Conservation (phyloP, 2,329 filamentous ascomycete genomes). For the Pyricularia grisea region DNA sequence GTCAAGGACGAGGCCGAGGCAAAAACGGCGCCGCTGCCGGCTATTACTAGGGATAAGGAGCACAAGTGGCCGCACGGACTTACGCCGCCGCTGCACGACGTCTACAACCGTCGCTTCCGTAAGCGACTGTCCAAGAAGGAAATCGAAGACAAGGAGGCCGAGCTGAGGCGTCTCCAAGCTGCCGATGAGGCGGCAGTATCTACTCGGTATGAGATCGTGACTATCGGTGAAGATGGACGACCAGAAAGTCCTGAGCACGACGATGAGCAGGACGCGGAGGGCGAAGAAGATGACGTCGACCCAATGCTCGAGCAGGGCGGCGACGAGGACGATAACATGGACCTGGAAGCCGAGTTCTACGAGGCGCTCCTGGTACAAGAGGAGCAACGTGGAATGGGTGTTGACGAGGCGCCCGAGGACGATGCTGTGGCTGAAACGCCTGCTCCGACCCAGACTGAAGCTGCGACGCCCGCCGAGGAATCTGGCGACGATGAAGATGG, state of each 20-base stretch:
- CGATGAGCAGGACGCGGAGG: conserved; percentile 37
- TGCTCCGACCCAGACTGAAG: conserved; percentile 25
- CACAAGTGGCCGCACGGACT: conserved; percentile 78
- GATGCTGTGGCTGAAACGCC: conserved; percentile 35
- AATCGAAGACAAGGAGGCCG: conserved; percentile 74
- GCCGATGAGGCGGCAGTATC: conserved; percentile 55
- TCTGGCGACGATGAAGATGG: conserved; percentile 35
- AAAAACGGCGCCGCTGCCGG: conserved; percentile 55
- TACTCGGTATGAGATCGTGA: conserved; percentile 59
- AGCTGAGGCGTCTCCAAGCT: conserved; percentile 64
- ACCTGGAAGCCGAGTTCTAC: conserved; percentile 27
- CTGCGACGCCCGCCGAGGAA: conserved; percentile 31
- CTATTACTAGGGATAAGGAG: conserved; percentile 52
- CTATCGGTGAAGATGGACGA: conserved; percentile 25
- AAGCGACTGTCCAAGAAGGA: conserved; percentile 75
- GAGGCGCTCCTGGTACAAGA: conserved; percentile 30
- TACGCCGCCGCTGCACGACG: conserved; percentile 81
- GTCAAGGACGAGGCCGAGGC: conserved; percentile 61
- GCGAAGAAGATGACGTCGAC: conserved; percentile 47
- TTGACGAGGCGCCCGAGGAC: conserved; percentile 26
- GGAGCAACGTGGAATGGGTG: conserved; percentile 26
- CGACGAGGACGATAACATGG: conserved; percentile 17
- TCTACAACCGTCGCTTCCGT: conserved; percentile 71
- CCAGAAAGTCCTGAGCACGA: conserved; percentile 24
- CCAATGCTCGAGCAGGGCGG: conserved; percentile 21